Conservation (phyloP, 192 early-diverging fungal species). For the Rhizophagus prolifer region DNA sequence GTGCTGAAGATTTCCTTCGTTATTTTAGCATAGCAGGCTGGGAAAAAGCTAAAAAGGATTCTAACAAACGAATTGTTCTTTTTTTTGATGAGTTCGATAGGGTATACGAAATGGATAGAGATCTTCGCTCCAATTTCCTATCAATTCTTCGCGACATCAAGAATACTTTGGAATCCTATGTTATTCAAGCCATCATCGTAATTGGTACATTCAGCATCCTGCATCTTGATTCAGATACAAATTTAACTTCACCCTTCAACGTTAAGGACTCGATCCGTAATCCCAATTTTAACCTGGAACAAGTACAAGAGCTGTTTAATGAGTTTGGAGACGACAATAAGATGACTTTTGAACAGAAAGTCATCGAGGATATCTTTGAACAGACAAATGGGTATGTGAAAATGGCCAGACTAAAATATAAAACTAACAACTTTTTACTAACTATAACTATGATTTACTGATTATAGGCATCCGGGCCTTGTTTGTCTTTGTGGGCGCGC, state of each 20-base stretch:
- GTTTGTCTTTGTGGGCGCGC: conserved; percentile 8
- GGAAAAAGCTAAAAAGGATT: no score
- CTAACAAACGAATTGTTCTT: not conserved
- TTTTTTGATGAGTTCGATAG: conserved; percentile 4
- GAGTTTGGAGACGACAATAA: not conserved
- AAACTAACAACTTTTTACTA: no score
- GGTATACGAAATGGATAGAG: not conserved
- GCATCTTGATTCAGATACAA: not conserved
- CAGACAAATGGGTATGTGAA: conserved; percentile 1
- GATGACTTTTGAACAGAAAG: not conserved
- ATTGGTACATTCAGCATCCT: not conserved
- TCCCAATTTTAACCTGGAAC: not conserved
- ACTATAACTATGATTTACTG: no score
- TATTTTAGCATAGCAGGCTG: no score
- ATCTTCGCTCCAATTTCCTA: not conserved
- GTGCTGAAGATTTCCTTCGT: no score
- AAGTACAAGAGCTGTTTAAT: not conserved
- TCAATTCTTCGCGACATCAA: not conserved
- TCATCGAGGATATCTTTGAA: not conserved
- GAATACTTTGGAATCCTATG: not conserved
- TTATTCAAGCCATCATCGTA: not conserved
- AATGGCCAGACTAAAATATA: no score
- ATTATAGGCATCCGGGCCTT: not conserved
- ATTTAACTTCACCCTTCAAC: not conserved
- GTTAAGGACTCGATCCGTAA: not conserved